Conservation (phyloP, 1,284 basidiomycete species). For the Leccinum laetum region DNA sequence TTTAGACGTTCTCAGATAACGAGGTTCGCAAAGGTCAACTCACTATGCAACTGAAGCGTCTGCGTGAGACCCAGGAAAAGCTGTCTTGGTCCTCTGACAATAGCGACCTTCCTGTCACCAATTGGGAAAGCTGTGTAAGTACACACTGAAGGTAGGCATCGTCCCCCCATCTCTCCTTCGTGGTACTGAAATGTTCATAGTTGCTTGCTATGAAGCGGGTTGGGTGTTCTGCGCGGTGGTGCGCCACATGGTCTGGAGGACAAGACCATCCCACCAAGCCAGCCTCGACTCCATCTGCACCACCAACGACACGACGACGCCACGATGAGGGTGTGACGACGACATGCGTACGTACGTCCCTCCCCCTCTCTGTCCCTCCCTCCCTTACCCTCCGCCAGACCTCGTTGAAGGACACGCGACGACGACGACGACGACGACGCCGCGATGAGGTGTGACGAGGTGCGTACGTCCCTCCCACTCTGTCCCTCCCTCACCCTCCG, state of each 20-base stretch:
- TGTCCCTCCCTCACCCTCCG: too few species aligned
- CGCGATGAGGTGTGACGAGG: too few species aligned
- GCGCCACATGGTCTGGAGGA: slow-evolving; percentile 60
- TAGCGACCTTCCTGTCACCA: slow-evolving; percentile 78
- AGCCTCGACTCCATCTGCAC: slow-evolving; percentile 23
- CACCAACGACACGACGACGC: too few species aligned
- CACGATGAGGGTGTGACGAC: too few species aligned
- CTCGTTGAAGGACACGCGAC: too few species aligned
- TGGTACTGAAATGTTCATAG: slow-evolving; percentile 34
- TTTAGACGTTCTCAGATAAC: slow-evolving; percentile 83
- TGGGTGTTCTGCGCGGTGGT: slow-evolving; percentile 79
- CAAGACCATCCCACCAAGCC: slow-evolving; percentile 63
- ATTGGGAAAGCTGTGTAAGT: slow-evolving; percentile 81
- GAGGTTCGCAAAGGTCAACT: slow-evolving; percentile 91
- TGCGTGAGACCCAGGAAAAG: slow-evolving; percentile 69
- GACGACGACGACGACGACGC: too few species aligned
- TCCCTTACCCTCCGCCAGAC: too few species aligned
- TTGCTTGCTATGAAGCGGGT: slow-evolving; percentile 90
- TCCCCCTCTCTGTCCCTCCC: too few species aligned
- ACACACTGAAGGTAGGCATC: slow-evolving; percentile 39
- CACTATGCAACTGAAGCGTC: slow-evolving; percentile 89
- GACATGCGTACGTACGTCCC: too few species aligned
- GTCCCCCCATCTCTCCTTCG: not conserved
- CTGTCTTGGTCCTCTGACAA: slow-evolving; percentile 81
- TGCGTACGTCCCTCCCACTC: too few species aligned